Base-by-base conservation (phyloP, 805 yeast genomes). In the Pichia cephalocereana region DNA sequence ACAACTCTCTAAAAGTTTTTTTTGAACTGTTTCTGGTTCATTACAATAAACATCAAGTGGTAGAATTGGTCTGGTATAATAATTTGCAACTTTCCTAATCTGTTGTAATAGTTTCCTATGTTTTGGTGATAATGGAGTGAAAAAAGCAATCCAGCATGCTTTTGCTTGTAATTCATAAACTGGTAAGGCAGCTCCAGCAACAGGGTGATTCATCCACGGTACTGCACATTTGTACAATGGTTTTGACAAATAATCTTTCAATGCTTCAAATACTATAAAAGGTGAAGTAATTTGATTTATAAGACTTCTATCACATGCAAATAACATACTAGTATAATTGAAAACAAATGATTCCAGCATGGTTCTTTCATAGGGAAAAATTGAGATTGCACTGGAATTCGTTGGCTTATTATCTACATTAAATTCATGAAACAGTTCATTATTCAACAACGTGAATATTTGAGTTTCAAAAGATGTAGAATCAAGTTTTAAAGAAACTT, bases 331-430 rank as follows among this genome's bases (percentile, higher is more conserved):
- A 3, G 71, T 60, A 52, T 68, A 74, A 52, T 74, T 73, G 60
- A 67, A 74, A 3, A 71, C 52, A 50, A 72, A 73, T 38, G 75
- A 71, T 46, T 74, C 79, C 23, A 70, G 48, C 42, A 71, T 62
- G 55, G 71, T 70, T 42, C 72, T 57, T 49, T 69, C 71, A 38
- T 49, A 51, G 1, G 61, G 57, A 17, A 37, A 37, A 3, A 37
- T 37, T 18, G 37, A 15, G 6, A 12, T 12, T 12, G 5, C 37
- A 32, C 8, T 32, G 8, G 2, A 2, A 15, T 32, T 32, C 11
- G n/a, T 15, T 3, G 15, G 4, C 4, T 19, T 19, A 19, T 19
- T 32, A 3, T 15, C 17, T 8, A 14, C 37, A 32, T 32, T 17
- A 32, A 8, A 7, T 3, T 32, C 37, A 32, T 32, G 14, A 32